Evolutionary conservation across 2,329 filamentous ascomycete species (phyloP), one percentile per base, ranked within the genome.

Genomic region (Tolypocladium paradoxum): DNA sequence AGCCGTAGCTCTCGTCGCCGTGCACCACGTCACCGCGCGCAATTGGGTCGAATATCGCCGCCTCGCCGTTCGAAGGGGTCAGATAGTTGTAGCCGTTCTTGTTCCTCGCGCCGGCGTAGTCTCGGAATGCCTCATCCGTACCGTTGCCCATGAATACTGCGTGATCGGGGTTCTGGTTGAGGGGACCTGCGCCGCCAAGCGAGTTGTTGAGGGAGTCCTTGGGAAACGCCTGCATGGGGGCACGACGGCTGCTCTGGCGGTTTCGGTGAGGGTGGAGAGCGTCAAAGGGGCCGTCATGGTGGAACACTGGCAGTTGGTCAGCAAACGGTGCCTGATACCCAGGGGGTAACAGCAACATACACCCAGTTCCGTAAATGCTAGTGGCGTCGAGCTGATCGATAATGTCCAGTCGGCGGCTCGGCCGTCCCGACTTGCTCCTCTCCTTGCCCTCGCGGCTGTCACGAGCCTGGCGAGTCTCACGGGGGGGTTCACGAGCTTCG

Each of bases 331-430:
- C 8, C 16, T 4, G 12, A 18, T 7, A 2, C 7, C 6, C 31
- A 31, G 7, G 24, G 16, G 27, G 5, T 9, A 16, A 16, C 14
- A 16, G 31, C 20, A 40, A 83, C 88, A 73, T 76, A 95, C 90
- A 75, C 71, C 92, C 91, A 62, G 87, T 89, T 54, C 93, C 92
- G 65, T 95, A 96, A 61, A 97, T 95, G 68, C 91, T 91, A 5
- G 91, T 96, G 57, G 93, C 91, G 73, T 97, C 93, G 59, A 99
- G 76, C 68, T 96, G 92, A 73, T 99, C 93, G 63, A 99, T 97
- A 47, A 97, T 81, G 67, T 99, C 93, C 58, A 97, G 70, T 59
- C 76, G 78, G 51, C 74, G 68, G 60, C 70, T 77, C 14, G 71
- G 68, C 49, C 71, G 69, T 54, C 77, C 76, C 12, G 70, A 62